phyloP scores from a whole-genome alignment of 768 basidiomycete genomes.

The Russula sp. region DNA sequence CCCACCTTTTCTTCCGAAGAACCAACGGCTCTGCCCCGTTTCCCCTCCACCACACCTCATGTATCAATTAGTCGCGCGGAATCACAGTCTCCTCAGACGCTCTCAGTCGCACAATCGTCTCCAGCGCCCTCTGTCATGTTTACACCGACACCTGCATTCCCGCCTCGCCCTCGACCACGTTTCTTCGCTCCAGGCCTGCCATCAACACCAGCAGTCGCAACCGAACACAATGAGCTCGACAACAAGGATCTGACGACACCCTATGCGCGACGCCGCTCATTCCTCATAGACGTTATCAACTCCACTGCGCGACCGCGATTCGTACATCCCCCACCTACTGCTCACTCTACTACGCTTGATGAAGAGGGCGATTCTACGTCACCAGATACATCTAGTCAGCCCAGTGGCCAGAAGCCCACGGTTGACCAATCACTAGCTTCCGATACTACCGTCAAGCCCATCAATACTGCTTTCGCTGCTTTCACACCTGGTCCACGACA shows the following conservation, averaged over 20 bases:
- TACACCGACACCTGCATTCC: slow-evolving; percentile 68
- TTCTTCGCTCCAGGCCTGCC: slow-evolving; percentile 43
- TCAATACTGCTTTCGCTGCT: slow-evolving; percentile 57
- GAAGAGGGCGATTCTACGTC: slow-evolving; percentile 23
- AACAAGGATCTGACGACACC: slow-evolving; percentile 57
- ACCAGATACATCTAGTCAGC: slow-evolving; percentile 32
- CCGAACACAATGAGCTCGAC: slow-evolving; percentile 29
- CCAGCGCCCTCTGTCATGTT: slow-evolving; percentile 55
- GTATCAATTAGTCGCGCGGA: slow-evolving; percentile 7
- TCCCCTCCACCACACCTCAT: slow-evolving; percentile 16
- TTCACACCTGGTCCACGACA: slow-evolving; percentile 61
- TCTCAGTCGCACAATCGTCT: slow-evolving; percentile 50
- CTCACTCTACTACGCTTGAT: neutral
- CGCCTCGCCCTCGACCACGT: slow-evolving; percentile 57
- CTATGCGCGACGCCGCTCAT: slow-evolving; percentile 69
- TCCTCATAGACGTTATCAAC: slow-evolving; percentile 80
- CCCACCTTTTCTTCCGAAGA: slow-evolving; percentile 76
- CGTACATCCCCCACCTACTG: slow-evolving; percentile 47
- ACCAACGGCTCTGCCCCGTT: slow-evolving; percentile 24
- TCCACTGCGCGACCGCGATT: slow-evolving; percentile 75
- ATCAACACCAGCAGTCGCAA: slow-evolving; percentile 20
- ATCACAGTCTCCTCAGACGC: slow-evolving; percentile 38
- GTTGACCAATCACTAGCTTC: slow-evolving; percentile 32
- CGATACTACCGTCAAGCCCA: slow-evolving; percentile 36
- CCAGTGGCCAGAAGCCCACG: slow-evolving; percentile 40